These are phyloP conservation scores for Carex littledalei DNA, from an alignment of 176 grass and related monocot genomes.

Conservation along the genomic window DNA sequence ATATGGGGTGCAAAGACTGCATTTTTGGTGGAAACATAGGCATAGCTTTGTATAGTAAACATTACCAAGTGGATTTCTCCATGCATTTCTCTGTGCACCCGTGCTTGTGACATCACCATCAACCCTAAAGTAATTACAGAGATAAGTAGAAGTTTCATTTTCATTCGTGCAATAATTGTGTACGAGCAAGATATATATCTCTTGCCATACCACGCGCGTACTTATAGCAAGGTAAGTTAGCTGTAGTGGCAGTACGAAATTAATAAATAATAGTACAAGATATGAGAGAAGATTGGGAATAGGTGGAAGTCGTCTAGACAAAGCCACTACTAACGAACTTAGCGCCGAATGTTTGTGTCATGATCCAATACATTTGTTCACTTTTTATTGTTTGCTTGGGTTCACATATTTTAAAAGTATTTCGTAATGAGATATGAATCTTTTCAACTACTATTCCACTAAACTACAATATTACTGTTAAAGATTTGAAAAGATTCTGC, in stretches of 20 bases:
- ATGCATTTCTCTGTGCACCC: background rate
- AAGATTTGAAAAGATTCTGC: background rate
- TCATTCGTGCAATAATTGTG: background rate
- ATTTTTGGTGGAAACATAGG: no score
- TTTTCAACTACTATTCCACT: background rate
- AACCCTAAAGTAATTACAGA: background rate
- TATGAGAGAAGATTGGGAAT: background rate
- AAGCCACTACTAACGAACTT: conserved; percentile 2
- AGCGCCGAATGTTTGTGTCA: background rate
- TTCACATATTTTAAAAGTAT: background rate
- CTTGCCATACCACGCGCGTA: background rate
- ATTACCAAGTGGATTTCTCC: background rate
- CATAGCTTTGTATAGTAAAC: background rate
- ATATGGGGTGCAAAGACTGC: background rate
- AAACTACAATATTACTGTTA: background rate
- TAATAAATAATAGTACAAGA: background rate
- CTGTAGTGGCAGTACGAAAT: background rate
- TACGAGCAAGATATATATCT: background rate
- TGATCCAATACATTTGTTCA: background rate
- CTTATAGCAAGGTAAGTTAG: background rate
- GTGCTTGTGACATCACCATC: conserved; percentile 8
- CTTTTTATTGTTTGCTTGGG: background rate
- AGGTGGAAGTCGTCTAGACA: conserved; percentile 17
- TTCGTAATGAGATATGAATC: background rate
- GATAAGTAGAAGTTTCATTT: conserved; percentile 10